Conservation (phyloP, 257 asterid species). For the Scutellaria galericulata region DNA sequence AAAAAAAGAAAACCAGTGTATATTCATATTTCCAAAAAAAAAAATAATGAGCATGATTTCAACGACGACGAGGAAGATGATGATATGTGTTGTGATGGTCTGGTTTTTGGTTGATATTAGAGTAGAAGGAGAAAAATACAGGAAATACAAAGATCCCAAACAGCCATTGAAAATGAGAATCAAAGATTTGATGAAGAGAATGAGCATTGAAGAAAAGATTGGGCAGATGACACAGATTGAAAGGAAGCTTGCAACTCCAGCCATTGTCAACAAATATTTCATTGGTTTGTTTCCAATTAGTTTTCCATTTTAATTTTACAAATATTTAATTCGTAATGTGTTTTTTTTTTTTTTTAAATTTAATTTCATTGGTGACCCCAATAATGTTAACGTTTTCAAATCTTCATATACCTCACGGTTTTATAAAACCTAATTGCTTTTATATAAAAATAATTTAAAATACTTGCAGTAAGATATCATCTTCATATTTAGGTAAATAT, state of each 20-base stretch:
- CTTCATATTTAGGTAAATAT: too few relatives aligned
- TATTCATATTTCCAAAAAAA: too few relatives aligned
- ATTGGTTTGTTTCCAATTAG: constrained; percentile 36
- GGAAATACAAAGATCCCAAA: constrained; percentile 46
- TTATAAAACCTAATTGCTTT: too few relatives aligned
- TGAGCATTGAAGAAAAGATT: constrained; percentile 53
- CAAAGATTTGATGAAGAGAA: constrained; percentile 42
- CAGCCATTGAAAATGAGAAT: constrained; percentile 46
- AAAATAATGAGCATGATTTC: too few relatives aligned
- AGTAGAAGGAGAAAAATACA: neutral
- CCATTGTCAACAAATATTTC: constrained; percentile 38
- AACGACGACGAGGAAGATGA: neutral
- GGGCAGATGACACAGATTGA: constrained; percentile 61
- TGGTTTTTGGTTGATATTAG: neutral
- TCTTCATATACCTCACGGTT: too few relatives aligned
- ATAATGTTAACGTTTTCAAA: too few relatives aligned
- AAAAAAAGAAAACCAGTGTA: too few relatives aligned
- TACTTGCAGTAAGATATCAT: too few relatives aligned
- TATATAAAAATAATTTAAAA: too few relatives aligned
- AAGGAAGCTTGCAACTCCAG: constrained; percentile 38
- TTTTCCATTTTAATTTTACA: neutral
- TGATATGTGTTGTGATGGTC: neutral
- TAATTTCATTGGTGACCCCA: too few relatives aligned
- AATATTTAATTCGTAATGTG: constrained; percentile 9
- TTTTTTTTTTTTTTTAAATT: too few relatives aligned